A percentile compares a stretch with the other conserved stretches of the same genome.
phyloP scores from a whole-genome alignment of 2,329 filamentous ascomycete genomes.

The Fonsecaea erecta region DNA sequence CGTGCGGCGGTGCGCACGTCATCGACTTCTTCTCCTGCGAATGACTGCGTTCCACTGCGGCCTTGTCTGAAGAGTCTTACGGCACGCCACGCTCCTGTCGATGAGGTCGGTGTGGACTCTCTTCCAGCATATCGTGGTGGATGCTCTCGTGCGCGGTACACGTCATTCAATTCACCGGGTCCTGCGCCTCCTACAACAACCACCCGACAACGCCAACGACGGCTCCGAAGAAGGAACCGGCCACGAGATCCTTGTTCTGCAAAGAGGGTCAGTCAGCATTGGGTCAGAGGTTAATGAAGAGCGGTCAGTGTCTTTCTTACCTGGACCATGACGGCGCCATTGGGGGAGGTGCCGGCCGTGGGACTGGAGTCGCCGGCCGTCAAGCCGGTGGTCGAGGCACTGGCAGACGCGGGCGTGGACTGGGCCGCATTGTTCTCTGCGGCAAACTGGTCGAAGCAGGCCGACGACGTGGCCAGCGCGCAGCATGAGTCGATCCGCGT shows the following conservation, averaged over 20 bases:
- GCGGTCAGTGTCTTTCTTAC: background rate
- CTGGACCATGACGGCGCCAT: constrained; percentile 3
- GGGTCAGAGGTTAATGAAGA: background rate
- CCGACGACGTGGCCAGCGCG: constrained; percentile 8
- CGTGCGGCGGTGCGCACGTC: too few species aligned
- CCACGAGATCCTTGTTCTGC: constrained; percentile 12
- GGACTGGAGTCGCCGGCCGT: constrained; percentile 18
- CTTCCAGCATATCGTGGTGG: too few species aligned
- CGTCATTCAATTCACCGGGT: background rate
- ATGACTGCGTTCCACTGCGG: too few species aligned
- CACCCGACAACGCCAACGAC: background rate
- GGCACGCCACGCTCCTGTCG: too few species aligned
- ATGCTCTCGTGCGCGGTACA: too few species aligned
- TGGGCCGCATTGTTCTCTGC: constrained; percentile 7
- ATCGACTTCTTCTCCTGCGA: too few species aligned
- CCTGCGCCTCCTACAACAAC: background rate
- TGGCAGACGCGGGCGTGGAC: constrained; percentile 24
- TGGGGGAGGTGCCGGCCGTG: constrained; percentile 10
- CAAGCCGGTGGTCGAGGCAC: constrained; percentile 28
- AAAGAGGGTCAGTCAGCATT: constrained; percentile 1
- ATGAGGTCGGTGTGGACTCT: too few species aligned
- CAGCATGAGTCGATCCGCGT: constrained; percentile 16
- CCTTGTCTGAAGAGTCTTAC: too few species aligned
- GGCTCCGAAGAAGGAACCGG: constrained; percentile 1
- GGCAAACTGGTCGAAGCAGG: constrained; percentile 20